phyloP scores from a whole-genome alignment of 2,329 filamentous ascomycete genomes.

The Hymenoscyphus fructigenus region DNA sequence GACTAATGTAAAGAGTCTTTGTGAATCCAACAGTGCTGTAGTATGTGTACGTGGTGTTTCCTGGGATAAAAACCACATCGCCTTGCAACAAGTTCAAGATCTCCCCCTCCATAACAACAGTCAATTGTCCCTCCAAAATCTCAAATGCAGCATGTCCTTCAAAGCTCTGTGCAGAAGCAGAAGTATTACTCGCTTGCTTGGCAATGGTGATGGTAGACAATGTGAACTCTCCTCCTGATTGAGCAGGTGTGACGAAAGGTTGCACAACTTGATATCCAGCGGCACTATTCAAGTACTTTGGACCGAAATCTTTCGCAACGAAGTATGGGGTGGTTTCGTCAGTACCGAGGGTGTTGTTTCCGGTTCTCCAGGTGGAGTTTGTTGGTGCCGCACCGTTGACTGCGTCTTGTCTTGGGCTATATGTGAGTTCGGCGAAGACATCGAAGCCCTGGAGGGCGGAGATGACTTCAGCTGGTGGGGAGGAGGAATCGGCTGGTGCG shows the following conservation, averaged over 20 bases:
- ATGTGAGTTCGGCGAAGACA: conserved; percentile 44
- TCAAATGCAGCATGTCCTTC: conserved; percentile 40
- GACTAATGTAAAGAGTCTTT: conserved; percentile 24
- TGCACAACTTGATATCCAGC: conserved; percentile 45
- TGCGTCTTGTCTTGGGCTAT: conserved; percentile 41
- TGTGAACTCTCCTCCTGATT: conserved; percentile 44
- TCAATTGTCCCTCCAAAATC: conserved; percentile 40
- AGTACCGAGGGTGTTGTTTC: conserved; percentile 37
- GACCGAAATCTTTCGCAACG: conserved; percentile 47
- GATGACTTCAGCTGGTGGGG: conserved; percentile 34
- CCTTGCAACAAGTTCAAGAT: conserved; percentile 35
- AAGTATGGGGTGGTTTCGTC: conserved; percentile 41
- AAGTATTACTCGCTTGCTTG: conserved; percentile 17
- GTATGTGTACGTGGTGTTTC: conserved; percentile 37
- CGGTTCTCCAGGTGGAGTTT: conserved; percentile 41
- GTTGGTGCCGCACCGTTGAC: conserved; percentile 43
- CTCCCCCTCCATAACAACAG: conserved; percentile 37
- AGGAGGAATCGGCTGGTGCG: conserved; percentile 12
- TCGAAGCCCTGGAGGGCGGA: conserved; percentile 42
- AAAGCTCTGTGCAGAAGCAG: conserved; percentile 30
- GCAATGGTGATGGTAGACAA: conserved; percentile 45
- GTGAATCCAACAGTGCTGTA: conserved; percentile 33
- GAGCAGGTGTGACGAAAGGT: conserved; percentile 43
- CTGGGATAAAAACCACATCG: conserved; percentile 43
- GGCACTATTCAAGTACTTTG: conserved; percentile 43